Evolutionary conservation across 345 rosid genomes (phyloP), one percentile per base, ranked within the genome.

Genomic region (Pugionium dolabratum): DNA sequence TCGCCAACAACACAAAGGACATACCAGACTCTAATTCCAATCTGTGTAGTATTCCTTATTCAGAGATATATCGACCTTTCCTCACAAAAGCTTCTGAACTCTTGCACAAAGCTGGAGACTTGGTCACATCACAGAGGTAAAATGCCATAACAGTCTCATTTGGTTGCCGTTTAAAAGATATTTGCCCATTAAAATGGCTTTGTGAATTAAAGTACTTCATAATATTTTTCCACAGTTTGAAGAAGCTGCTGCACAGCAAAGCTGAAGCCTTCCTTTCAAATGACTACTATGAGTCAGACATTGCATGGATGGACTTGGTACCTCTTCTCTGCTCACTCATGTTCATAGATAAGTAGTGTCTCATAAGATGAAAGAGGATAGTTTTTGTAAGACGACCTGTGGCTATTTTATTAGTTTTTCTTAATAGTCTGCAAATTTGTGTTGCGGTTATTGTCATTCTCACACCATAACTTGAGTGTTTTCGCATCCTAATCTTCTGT

Each of bases 241-340:
- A 85, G 91, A 86, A 81, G 79, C 82, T 90, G 58, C 80, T 93
- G 52, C 94, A 90, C 36, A 70, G 87, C 81, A 93, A 87, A 80
- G 98, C 96, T 6, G 84, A 81, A 46, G 95, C 97, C 10, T 93
- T 93, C 81, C 85, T 87, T 53, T 87, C 98, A 59, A 90, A 93
- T 80, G 84, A 89, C 46, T 93, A 90, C 63, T 85, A 86, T 73
- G 94, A 86, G 49, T 93, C 98, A 0, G 98, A 87, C 76, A 81
- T 93, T 57, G 94, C 97, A 48, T 90, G 97, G 98, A 93, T 93
- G 94, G 97, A 93, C 68, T 75, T 93, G 97, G 98, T 93, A 67
- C 78, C 30, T 43, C 64, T 57, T 52, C 46, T 46, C 35, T 44
- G 28, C 46, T 25, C 48, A 41, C 36, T 66, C 28, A 46, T 51